Evolutionary conservation across 1,284 basidiomycete species (phyloP).

Genomic region (Ustilago nuda): DNA sequence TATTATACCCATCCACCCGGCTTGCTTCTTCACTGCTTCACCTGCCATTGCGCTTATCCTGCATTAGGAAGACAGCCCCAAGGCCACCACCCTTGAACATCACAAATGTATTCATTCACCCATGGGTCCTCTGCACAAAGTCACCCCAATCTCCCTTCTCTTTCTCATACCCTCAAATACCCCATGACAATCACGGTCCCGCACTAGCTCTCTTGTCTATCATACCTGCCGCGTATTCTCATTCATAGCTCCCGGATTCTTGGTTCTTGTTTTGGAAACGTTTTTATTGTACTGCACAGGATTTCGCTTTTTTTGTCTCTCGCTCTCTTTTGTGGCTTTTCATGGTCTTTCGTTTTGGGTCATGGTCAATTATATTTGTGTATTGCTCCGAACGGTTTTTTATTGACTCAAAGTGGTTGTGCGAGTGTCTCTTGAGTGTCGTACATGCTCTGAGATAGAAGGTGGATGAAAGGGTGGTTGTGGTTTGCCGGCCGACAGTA

Average conservation of each 20-base stretch:
- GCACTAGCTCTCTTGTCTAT: neutral
- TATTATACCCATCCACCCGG: neutral
- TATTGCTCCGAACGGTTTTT: neutral
- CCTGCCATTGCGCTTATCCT: neutral
- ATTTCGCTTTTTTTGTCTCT: neutral
- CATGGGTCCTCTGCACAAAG: neutral
- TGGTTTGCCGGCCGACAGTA: too few species aligned
- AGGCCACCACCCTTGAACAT: neutral
- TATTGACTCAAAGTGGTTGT: neutral
- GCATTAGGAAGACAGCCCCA: neutral
- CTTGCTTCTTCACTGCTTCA: neutral
- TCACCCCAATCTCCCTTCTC: neutral
- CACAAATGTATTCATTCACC: neutral
- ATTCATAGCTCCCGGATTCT: slow-evolving; percentile 1
- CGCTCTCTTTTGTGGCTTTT: neutral
- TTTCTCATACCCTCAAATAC: neutral
- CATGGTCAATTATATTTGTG: neutral
- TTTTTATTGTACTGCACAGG: neutral
- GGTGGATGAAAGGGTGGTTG: too few species aligned
- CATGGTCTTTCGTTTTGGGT: neutral
- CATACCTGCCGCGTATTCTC: neutral
- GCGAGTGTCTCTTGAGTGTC: neutral
- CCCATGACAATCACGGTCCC: neutral
- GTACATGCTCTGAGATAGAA: neutral
- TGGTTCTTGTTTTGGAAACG: neutral